Evolutionary conservation across 768 basidiomycete species (phyloP).

Genomic region (Cystofilobasidium macerans): DNA sequence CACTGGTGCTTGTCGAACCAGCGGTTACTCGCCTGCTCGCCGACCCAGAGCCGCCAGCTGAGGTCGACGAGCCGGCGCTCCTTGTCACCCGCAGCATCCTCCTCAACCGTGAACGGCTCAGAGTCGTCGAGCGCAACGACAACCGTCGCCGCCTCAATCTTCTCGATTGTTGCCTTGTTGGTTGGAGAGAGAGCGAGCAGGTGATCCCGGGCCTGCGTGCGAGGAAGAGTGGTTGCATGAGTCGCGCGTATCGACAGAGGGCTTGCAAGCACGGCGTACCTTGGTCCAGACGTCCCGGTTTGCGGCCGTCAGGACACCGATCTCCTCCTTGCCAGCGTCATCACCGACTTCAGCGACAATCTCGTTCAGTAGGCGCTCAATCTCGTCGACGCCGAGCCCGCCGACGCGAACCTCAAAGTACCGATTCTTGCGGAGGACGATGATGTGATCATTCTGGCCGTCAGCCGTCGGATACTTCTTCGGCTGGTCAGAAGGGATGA

Average conservation of each 20-base stretch:
- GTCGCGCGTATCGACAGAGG: constrained; percentile 8
- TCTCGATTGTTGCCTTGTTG: constrained; percentile 59
- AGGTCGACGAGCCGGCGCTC: constrained; percentile 26
- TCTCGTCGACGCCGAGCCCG: constrained; percentile 54
- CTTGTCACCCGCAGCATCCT: constrained; percentile 47
- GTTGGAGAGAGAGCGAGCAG: constrained; percentile 54
- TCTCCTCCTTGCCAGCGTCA: constrained; percentile 45
- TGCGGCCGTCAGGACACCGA: constrained; percentile 79
- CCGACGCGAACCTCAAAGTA: constrained; percentile 73
- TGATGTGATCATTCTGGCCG: constrained; percentile 66
- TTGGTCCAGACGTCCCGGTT: constrained; percentile 85
- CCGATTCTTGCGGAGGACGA: constrained; percentile 80
- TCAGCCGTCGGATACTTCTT: constrained; percentile 52
- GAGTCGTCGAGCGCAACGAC: constrained; percentile 75
- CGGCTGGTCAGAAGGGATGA: constrained; percentile 69
- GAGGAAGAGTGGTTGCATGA: neutral
- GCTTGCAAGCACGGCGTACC: constrained; percentile 39
- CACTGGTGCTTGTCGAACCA: constrained; percentile 96
- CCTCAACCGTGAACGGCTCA: constrained; percentile 56
- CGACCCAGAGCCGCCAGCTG: constrained; percentile 51
- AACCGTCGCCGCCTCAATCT: constrained; percentile 83
- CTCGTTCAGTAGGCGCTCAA: constrained; percentile 49
- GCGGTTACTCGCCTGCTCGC: constrained; percentile 46
- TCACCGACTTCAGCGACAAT: constrained; percentile 58
- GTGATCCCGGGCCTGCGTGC: constrained; percentile 49